Evolutionary conservation across 1,284 basidiomycete species (phyloP), one percentile per base, ranked within the genome.

Genomic region (Trametes hirsuta): DNA sequence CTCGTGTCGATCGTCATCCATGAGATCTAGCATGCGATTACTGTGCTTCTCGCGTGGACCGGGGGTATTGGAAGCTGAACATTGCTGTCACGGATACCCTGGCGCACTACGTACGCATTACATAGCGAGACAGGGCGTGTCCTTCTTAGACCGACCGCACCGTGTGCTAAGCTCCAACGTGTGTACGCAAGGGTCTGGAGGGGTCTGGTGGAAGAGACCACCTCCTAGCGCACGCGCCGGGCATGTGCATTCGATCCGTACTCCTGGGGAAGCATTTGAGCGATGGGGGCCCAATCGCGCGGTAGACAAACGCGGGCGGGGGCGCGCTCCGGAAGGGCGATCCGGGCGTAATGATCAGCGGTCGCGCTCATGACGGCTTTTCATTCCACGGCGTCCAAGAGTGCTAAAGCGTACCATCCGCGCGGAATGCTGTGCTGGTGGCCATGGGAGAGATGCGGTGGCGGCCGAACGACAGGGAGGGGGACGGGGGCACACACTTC

Each of bases 91-190:
- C 25, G 30, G 35, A 45, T 22, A 47, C 34, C n/a, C 12, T n/a
- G 22, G 9, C n/a, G 10, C 45, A 50, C 44, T 62, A 62, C 60
- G 60, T 62, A 62, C 52, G 34, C 36, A 58, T 58, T 51, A 62
- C 60, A 58, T 48, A 47, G 35, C 42, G 24, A 30, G 42, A 6
- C 9, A 22, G 30, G 18, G 22, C 34, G 30, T 35, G 51, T n/a
- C 30, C 24, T 2, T 24, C 14, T 41, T 51, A 51, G 37, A 41
- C 39, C 37, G 30, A 25, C n/a, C 12, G 14, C 30, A 34, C 18
- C 5, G 6, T 30, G 24, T 41, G 44, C 21, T 34, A 47, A 30
- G 15, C 25, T 41, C 42, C 25, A 53, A 45, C 51, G 51, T 45
- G 51, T 53, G 41, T 44, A 30, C 51, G 9, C 34, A 24, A 34